Conservation (phyloP, 2,329 filamentous ascomycete genomes). For the Aspergillus jensenii region DNA sequence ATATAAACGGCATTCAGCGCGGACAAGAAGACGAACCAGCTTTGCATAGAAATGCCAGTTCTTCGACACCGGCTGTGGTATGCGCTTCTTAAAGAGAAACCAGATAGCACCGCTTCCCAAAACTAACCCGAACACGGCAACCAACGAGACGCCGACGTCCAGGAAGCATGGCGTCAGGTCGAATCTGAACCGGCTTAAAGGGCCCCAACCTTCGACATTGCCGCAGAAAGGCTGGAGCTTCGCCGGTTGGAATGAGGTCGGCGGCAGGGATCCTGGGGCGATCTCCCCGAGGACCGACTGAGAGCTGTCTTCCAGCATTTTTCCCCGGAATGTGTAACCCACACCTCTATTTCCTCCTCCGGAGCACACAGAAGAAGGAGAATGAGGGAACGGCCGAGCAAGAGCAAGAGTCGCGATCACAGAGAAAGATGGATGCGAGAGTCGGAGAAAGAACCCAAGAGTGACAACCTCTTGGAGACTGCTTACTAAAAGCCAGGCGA, state of each 20-base stretch:
- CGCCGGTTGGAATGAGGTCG: conserved; percentile 25
- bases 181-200: conserved; percentile 79
- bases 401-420: conserved; percentile 2
- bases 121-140: conserved; percentile 76
- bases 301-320: conserved; percentile 37
- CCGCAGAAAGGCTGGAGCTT: conserved; percentile 72
- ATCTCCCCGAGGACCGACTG: conserved; percentile 34
- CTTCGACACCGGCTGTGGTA: conserved; percentile 67
- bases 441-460: background rate
- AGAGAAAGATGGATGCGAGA: background rate
- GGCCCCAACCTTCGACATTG: conserved; percentile 93
- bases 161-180: conserved; percentile 98
- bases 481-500: conserved; percentile 7
- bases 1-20: background rate
- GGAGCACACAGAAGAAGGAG: conserved; percentile 9
- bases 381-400: background rate
- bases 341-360: conserved; percentile 22
- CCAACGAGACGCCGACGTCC: conserved; percentile 79
- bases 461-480: background rate
- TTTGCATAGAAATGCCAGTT: conserved; percentile 94
- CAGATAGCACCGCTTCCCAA: conserved; percentile 75
- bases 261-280: conserved; percentile 28
- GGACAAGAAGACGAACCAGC: conserved; percentile 59
- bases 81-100: conserved; percentile 72
- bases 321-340: conserved; percentile 23